Evolutionary conservation across 2,329 filamentous ascomycete species (phyloP).

Genomic region (Pseudodiploospora longispora): DNA sequence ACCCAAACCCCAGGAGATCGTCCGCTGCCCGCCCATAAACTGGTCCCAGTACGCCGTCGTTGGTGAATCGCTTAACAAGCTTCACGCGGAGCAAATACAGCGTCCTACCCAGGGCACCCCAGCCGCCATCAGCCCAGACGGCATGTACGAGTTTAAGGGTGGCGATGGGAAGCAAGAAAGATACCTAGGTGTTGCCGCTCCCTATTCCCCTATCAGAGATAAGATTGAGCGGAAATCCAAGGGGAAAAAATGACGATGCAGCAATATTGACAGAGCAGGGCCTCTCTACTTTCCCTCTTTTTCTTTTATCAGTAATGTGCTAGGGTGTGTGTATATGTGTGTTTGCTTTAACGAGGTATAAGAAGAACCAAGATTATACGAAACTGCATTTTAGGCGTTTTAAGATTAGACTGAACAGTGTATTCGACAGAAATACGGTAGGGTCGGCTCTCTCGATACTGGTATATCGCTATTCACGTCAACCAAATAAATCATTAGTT

Average conservation of each 20-base stretch:
- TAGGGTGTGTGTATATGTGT: no score
- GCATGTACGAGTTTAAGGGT: conserved; percentile 43
- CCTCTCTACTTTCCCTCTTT: no score
- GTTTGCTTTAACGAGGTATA: no score
- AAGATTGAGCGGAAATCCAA: conserved; percentile 33
- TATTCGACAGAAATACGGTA: no score
- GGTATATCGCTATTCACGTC: no score
- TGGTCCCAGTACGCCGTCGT: conserved; percentile 93
- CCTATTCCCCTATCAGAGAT: conserved; percentile 47
- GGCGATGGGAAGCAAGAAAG: conserved; percentile 36
- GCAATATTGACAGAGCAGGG: no score
- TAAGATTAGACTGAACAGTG: no score
- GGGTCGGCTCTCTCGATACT: no score
- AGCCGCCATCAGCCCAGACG: conserved; percentile 32
- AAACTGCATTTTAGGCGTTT: no score
- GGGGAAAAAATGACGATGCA: conserved; percentile 18
- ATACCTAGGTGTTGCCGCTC: conserved; percentile 46
- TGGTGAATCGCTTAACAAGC: conserved; percentile 66
- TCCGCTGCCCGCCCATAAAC: conserved; percentile 83
- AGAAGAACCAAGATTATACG: no score
- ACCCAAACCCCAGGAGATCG: conserved; percentile 71
- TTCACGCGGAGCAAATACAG: conserved; percentile 71
- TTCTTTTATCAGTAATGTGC: no score
- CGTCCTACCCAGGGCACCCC: conserved; percentile 53
- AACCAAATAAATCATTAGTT: no score